phyloP scores from a whole-genome alignment of 257 asterid genomes.

The Petrea volubilis region DNA sequence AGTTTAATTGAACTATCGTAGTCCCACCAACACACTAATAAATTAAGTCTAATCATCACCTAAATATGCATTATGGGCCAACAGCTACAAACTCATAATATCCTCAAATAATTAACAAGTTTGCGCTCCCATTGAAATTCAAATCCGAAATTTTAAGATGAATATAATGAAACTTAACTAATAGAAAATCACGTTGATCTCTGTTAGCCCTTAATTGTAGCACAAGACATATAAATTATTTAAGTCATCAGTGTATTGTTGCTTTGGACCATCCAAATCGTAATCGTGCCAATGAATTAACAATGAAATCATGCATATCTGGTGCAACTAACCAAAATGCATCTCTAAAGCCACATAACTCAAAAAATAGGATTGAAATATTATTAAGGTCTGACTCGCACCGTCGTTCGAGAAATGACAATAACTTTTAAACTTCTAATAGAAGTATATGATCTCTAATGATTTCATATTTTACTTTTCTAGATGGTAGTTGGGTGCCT shows the following conservation, averaged over 20 bases:
- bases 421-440: neutral
- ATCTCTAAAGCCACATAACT: neutral
- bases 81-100: too few relatives aligned
- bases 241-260: neutral
- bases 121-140: too few relatives aligned
- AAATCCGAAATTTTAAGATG: too few relatives aligned
- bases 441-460: neutral
- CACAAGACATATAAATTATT: neutral
- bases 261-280: neutral
- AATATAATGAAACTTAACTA: too few relatives aligned
- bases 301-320: neutral
- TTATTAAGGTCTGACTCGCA: neutral
- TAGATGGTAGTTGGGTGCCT: conserved; percentile 17
- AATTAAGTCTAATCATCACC: too few relatives aligned
- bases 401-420: neutral
- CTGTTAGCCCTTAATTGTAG: neutral
- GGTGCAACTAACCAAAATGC: neutral
- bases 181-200: too few relatives aligned
- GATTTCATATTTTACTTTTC: neutral
- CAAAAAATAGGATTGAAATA: neutral
- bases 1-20: too few relatives aligned
- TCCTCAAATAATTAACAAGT: too few relatives aligned
- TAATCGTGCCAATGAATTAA: neutral
- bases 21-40: too few relatives aligned
- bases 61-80: too few relatives aligned